A percentile compares a stretch with the other conserved stretches of the same genome.
Evolutionary conservation across 1,139 yeast species (phyloP).

Genomic region (Hemisphaericaspora subhashii): DNA sequence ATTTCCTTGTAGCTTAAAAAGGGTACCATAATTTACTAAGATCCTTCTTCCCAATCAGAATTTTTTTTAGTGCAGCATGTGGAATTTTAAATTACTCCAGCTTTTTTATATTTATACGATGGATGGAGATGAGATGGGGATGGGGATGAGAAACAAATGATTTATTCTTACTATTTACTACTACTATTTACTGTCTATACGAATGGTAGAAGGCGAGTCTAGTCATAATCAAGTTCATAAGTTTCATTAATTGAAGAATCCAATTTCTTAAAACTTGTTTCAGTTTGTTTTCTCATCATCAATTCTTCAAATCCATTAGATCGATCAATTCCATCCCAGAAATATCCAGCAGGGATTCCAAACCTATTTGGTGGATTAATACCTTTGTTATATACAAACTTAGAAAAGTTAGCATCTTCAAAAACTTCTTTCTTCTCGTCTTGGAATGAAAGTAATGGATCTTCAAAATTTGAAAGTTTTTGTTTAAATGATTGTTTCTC

Average conservation of each 20-base stretch:
- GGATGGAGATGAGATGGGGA: too few relatives aligned
- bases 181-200: too few relatives aligned
- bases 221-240: constrained; percentile 29
- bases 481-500: constrained; percentile 38
- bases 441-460: constrained; percentile 60
- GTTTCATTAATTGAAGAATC: constrained; percentile 21
- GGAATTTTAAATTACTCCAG: too few relatives aligned
- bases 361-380: constrained; percentile 69
- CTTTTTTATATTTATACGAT: too few relatives aligned
- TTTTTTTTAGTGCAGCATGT: too few relatives aligned
- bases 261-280: constrained; percentile 26
- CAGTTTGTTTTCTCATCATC: constrained; percentile 58
- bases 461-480: constrained; percentile 47
- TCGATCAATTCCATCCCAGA: constrained; percentile 95
- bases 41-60: too few relatives aligned
- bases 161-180: neutral
- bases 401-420: constrained; percentile 29
- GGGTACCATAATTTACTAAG: neutral
- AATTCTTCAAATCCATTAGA: constrained; percentile 84
- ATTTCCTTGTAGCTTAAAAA: neutral
- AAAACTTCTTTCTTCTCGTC: constrained; percentile 27
- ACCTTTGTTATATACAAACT: constrained; percentile 44
- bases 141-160: too few relatives aligned
- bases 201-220: too few relatives aligned
- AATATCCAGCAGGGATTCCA: constrained; percentile 70